Percentiles rank a stretch among this genome's conserved stretches.
Evolutionary conservation across 306 rosid genomes (phyloP).

Genomic region (Inga laurina): DNA sequence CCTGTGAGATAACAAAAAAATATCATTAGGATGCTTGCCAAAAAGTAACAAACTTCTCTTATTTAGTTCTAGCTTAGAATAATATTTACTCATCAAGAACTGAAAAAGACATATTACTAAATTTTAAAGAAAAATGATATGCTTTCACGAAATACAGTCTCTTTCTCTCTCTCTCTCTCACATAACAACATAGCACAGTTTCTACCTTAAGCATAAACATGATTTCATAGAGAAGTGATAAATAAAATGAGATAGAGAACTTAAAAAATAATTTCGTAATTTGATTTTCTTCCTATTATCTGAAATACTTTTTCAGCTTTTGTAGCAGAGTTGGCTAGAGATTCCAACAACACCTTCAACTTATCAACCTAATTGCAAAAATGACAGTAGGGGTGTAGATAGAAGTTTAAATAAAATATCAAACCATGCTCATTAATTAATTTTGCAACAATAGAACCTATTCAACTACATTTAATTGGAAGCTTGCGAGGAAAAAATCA

Average conservation of each 20-base stretch:
- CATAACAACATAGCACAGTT: not conserved
- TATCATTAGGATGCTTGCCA: not conserved
- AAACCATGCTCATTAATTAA: not conserved
- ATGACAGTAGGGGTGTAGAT: slow-evolving; percentile 6
- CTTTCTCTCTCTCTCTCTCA: not conserved
- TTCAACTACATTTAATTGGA: not conserved
- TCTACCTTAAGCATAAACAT: not conserved
- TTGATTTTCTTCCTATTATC: slow-evolving; percentile 67
- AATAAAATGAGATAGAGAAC: not conserved
- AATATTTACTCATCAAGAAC: slow-evolving; percentile 9
- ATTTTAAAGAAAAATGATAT: slow-evolving; percentile 13
- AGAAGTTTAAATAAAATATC: slow-evolving; percentile 5
- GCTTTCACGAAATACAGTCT: not conserved
- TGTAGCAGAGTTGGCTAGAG: slow-evolving; percentile 82
- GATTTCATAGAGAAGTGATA: slow-evolving; percentile 11
- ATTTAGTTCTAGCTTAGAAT: slow-evolving; percentile 12
- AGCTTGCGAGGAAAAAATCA: no score
- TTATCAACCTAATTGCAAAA: slow-evolving; percentile 75
- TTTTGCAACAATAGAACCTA: not conserved
- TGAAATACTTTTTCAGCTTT: slow-evolving; percentile 87
- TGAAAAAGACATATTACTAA: not conserved
- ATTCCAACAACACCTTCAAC: slow-evolving; percentile 86
- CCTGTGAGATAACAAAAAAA: not conserved
- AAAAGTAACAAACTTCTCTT: not conserved
- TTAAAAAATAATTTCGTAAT: slow-evolving; percentile 3